These are phyloP conservation scores for Alternaria arbusti DNA, from an alignment of 2,329 filamentous ascomycete genomes.

Conservation along the genomic window DNA sequence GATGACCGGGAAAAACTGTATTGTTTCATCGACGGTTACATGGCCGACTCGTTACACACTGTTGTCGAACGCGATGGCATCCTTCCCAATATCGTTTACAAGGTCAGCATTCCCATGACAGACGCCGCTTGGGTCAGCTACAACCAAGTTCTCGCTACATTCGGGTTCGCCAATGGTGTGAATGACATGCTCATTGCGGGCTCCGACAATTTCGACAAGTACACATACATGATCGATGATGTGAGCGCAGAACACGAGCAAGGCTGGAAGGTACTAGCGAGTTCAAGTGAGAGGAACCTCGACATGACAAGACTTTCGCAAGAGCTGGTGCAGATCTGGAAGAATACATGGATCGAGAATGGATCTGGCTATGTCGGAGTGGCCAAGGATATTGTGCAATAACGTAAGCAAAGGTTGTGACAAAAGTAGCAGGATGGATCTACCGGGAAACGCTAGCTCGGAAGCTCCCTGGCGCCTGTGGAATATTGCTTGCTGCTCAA, in stretches of 20 bases:
- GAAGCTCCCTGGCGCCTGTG: background rate
- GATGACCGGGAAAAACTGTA: background rate
- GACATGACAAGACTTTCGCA: background rate
- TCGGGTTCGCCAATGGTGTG: conserved; percentile 10
- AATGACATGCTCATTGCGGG: conserved; percentile 12
- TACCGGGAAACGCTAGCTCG: background rate
- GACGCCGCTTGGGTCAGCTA: conserved; percentile 16
- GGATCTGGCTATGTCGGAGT: background rate
- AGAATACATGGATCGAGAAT: background rate
- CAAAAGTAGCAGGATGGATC: background rate
- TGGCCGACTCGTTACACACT: conserved; percentile 10
- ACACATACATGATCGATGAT: background rate
- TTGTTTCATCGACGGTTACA: conserved; percentile 14
- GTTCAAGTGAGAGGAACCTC: background rate
- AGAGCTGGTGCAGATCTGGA: conserved; percentile 1
- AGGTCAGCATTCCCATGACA: conserved; percentile 19
- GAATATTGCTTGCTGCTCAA: background rate
- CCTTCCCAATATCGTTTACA: conserved; percentile 17
- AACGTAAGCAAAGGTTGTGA: background rate
- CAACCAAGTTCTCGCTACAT: conserved; percentile 12
- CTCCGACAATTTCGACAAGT: conserved; percentile 13
- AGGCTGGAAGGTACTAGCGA: background rate
- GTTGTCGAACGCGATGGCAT: conserved; percentile 9
- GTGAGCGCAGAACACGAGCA: background rate
- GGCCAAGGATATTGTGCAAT: background rate